Base-by-base conservation (phyloP, 495 filamentous ascomycete genomes). In the Daldinia childiae region DNA sequence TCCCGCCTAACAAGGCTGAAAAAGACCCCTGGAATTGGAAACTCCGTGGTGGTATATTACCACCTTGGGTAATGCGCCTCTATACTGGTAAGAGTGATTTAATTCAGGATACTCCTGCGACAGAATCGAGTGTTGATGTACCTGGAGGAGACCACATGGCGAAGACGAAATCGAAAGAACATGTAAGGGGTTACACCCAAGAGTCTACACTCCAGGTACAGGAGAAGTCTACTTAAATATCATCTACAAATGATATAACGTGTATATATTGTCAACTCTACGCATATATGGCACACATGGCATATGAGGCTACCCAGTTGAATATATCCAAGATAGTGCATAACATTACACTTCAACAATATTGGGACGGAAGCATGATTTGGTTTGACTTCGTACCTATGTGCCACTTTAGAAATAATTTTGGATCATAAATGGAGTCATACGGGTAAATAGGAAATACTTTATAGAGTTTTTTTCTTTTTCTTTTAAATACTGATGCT, bases 11-110 rank as follows among this genome's bases (percentile, higher is more conserved):
- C 75, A 90, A 92, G 79, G 82, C 89, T 14, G 82, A 90, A 64
- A 92, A 91, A 72, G 92, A 94, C 43, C 85, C 82, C 9, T 94
- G 91, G 92, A 89, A 88, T 0, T 93, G 87, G 83, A 83, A 81
- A 72, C 81, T 91, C 45, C 83, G 85, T 6, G 91, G 90, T 30
- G 91, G 91, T 7, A 77, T 93, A 56, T 78, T 92, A 9, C 92
- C 92, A 0, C 85, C 84, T 2, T 95, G 92, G 92, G 66, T 92
- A 50, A 80, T 82, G 61, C 83, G 90, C 8, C 79, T 85, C n/a
- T 70, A 76, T 0, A 72, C 77, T n/a, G 92, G 91, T 1, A 89
- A 92, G 81, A 87, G 82, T 74, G 85, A 90, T 52, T 93, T 92
- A 75, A 91, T 90, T 89, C 83, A 81, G 6, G 80, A 83, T 24